phyloP scores from a whole-genome alignment of 192 early-diverging fungal species.

The Ramicandelaber brevisporus region DNA sequence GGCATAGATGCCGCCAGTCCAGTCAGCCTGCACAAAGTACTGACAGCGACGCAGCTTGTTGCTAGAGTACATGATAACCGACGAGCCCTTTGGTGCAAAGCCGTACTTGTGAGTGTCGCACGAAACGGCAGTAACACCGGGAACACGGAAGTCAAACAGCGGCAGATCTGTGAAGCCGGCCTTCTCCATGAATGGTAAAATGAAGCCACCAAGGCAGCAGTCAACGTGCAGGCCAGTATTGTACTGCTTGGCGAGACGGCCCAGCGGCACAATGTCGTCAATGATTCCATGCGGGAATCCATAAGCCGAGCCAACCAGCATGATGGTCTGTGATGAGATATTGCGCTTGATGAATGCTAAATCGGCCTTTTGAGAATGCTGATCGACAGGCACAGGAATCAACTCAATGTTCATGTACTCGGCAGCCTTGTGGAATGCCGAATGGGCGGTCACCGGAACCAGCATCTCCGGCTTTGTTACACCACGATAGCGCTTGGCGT shows the following conservation, averaged over 20 bases:
- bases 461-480: constrained; percentile 82
- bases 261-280: constrained; percentile 67
- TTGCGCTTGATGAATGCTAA: constrained; percentile 44
- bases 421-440: constrained; percentile 89
- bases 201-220: constrained; percentile 84
- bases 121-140: constrained; percentile 83
- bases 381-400: constrained; percentile 60
- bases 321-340: constrained; percentile 77
- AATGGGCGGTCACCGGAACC: constrained; percentile 77
- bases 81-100: constrained; percentile 95
- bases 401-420: constrained; percentile 76
- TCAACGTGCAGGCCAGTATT: constrained; percentile 83
- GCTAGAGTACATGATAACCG: constrained; percentile 72
- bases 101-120: constrained; percentile 98
- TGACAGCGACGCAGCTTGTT: constrained; percentile 64
- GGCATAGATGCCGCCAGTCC: constrained; percentile 91
- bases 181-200: constrained; percentile 82
- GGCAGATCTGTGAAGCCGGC: constrained; percentile 62
- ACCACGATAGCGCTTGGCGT: constrained; percentile 47
- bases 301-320: constrained; percentile 74
- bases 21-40: constrained; percentile 75
- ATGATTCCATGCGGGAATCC: constrained; percentile 85
- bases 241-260: constrained; percentile 47
- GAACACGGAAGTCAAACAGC: constrained; percentile 66
- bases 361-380: constrained; percentile 45